phyloP scores from a whole-genome alignment of 202 grass and related monocot genomes.

The Panicum hallii region DNA sequence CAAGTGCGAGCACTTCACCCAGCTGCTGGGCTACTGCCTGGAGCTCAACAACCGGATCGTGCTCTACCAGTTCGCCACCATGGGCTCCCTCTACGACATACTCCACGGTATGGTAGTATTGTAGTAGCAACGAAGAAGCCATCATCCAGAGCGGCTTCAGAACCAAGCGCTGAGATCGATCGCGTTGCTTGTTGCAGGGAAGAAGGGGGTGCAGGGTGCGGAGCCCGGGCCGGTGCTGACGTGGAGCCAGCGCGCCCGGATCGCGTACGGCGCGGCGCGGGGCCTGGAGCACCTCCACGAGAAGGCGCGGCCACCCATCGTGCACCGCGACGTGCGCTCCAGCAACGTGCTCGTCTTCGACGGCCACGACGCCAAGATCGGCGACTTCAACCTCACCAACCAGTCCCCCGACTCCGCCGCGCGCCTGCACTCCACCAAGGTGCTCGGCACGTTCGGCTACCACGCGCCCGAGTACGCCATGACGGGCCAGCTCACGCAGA shows the following conservation, averaged over 20 bases:
- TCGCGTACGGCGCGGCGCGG: constrained; percentile 76
- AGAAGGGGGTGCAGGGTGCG: constrained; percentile 81
- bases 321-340: constrained; percentile 88
- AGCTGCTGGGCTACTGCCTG: constrained; percentile 87
- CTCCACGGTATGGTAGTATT: constrained; percentile 55
- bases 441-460: constrained; percentile 94
- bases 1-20: constrained; percentile 74
- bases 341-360: constrained; percentile 95
- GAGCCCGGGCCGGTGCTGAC: constrained; percentile 66
- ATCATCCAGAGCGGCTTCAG: not conserved
- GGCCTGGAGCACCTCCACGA: constrained; percentile 91
- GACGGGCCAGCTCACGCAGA: constrained; percentile 68
- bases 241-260: constrained; percentile 73
- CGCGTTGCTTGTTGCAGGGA: constrained; percentile 43
- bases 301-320: constrained; percentile 67
- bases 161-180: not conserved
- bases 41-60: constrained; percentile 81
- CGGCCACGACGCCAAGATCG: constrained; percentile 76
- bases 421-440: constrained; percentile 89
- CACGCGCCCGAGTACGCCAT: constrained; percentile 90
- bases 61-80: constrained; percentile 74
- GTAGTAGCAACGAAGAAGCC: no score
- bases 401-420: constrained; percentile 87
- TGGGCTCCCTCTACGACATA: constrained; percentile 83
- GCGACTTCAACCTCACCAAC: constrained; percentile 95